Evolutionary conservation across 768 basidiomycete species (phyloP).

Genomic region (Termitomyces sp.): DNA sequence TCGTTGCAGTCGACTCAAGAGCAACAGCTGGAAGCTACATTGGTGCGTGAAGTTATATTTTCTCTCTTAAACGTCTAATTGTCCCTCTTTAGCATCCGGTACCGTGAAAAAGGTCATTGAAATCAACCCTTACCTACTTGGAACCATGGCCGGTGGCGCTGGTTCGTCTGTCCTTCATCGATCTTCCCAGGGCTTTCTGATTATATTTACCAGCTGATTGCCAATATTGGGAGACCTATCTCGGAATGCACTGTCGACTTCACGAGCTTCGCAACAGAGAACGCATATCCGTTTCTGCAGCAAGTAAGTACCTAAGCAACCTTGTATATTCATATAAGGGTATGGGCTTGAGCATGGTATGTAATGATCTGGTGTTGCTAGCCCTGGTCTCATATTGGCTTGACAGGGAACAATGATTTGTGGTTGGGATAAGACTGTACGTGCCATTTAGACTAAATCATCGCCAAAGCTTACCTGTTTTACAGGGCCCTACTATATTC

Average conservation of each 20-base stretch:
- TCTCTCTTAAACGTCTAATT: not conserved
- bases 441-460: slow-evolving; percentile 18
- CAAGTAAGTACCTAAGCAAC: slow-evolving; percentile 95
- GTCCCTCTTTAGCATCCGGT: slow-evolving; percentile 66
- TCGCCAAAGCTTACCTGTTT: not conserved
- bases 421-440: slow-evolving; percentile 97
- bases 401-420: slow-evolving; percentile 97
- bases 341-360: slow-evolving; percentile 98
- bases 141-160: slow-evolving; percentile 99
- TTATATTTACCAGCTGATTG: slow-evolving; percentile 64
- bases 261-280: slow-evolving; percentile 96
- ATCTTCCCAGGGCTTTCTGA: not conserved
- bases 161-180: slow-evolving; percentile 41
- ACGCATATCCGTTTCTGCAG: slow-evolving; percentile 98
- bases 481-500: slow-evolving; percentile 85
- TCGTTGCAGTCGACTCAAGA: slow-evolving; percentile 98
- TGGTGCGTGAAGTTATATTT: slow-evolving; percentile 45
- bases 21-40: slow-evolving; percentile 97
- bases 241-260: slow-evolving; percentile 94
- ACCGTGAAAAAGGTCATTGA: slow-evolving; percentile 99
- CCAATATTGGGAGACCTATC: slow-evolving; percentile 98
- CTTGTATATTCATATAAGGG: slow-evolving; percentile 98
- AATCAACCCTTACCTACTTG: slow-evolving; percentile 97
- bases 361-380: slow-evolving; percentile 16
- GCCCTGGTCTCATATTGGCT: not conserved